Evolutionary conservation across 768 basidiomycete genomes (phyloP).

Genomic region (Mycena vitilis): DNA sequence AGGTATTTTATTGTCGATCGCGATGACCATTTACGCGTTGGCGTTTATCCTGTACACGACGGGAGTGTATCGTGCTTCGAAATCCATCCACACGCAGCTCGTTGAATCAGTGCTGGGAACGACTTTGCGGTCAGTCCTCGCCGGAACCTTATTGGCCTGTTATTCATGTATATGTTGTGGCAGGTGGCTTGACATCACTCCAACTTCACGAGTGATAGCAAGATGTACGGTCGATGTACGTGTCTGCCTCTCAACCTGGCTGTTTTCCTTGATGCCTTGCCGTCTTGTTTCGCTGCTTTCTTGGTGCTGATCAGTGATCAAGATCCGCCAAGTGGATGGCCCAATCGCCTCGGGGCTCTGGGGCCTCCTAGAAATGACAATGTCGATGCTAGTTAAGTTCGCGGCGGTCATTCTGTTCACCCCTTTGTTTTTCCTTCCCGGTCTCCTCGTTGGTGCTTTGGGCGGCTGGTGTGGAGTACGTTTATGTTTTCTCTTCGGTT

Average conservation of each 20-base stretch:
- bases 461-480: constrained; percentile 46
- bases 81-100: constrained; percentile 53
- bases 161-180: neutral
- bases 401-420: constrained; percentile 44
- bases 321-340: constrained; percentile 41
- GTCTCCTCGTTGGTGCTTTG: constrained; percentile 42
- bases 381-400: constrained; percentile 44
- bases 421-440: constrained; percentile 47
- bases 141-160: neutral
- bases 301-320: too few relatives aligned
- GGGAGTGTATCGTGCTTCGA: constrained; percentile 55
- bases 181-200: constrained; percentile 45
- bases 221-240: constrained; percentile 63
- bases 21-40: constrained; percentile 42
- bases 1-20: constrained; percentile 42
- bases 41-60: constrained; percentile 46
- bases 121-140: constrained; percentile 52
- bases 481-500: neutral
- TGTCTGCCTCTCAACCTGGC: too few relatives aligned
- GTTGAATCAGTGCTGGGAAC: constrained; percentile 56
- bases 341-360: constrained; percentile 49
- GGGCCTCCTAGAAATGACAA: constrained; percentile 33
- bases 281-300: too few relatives aligned
- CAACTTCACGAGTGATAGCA: constrained; percentile 54
- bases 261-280: too few relatives aligned